These are phyloP conservation scores for Aspergillus novofumigatus DNA, from an alignment of 2,329 filamentous ascomycete species.

Conservation along the genomic window DNA sequence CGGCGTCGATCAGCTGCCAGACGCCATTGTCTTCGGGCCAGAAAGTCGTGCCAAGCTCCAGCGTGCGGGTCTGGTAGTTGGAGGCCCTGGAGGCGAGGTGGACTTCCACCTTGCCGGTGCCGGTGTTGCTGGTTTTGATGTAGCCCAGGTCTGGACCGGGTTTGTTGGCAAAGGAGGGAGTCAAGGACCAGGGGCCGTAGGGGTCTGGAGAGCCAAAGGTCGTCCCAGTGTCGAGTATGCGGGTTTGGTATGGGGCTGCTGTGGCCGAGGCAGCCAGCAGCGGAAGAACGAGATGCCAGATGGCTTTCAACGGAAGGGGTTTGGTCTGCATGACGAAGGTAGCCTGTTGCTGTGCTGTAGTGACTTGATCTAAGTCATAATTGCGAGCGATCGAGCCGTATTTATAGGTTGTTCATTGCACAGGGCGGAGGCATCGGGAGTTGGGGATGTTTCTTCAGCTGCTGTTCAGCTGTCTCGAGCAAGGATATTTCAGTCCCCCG, in stretches of 20 bases:
- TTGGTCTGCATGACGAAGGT: neutral
- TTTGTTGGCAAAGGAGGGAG: neutral
- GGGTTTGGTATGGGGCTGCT: constrained; percentile 3
- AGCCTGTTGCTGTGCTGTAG: neutral
- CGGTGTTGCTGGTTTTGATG: constrained; percentile 13
- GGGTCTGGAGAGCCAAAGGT: constrained; percentile 2
- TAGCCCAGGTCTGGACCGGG: constrained; percentile 7
- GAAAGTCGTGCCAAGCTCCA: constrained; percentile 61
- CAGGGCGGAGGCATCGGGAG: neutral
- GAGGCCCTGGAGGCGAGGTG: constrained; percentile 11
- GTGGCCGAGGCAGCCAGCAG: neutral
- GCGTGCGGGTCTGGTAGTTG: constrained; percentile 51
- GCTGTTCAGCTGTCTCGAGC: neutral
- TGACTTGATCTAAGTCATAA: neutral
- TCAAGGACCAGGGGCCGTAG: constrained; percentile 3
- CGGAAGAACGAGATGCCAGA: neutral
- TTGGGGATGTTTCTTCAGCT: neutral
- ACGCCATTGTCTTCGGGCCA: constrained; percentile 7
- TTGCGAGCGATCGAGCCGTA: neutral
- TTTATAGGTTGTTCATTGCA: neutral
- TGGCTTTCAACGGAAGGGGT: neutral
- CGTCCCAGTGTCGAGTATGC: constrained; percentile 2
- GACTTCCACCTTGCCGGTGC: constrained; percentile 15
- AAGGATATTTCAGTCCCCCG: neutral
- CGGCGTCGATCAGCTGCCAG: constrained; percentile 11